These are phyloP conservation scores for Cymodocea nodosa DNA, from an alignment of 116 monocot species.

Conservation along the genomic window DNA sequence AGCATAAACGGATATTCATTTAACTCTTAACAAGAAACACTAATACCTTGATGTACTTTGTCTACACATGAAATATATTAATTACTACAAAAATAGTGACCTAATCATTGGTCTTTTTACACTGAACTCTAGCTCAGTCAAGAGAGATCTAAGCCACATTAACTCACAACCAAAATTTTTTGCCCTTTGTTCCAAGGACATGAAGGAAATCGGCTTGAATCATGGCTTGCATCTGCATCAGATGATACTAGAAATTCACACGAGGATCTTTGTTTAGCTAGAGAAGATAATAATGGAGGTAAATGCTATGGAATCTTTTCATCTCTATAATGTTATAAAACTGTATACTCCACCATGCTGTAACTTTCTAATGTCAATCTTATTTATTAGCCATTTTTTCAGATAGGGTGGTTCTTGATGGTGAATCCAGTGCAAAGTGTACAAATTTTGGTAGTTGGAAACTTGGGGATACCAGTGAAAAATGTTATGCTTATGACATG, in stretches of 20 bases:
- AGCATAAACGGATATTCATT: no score
- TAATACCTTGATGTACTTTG: no score
- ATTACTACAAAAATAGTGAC: no score
- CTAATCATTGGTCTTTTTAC: no score
- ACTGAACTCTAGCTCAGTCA: not conserved
- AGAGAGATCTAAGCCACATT: not conserved
- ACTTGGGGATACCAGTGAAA: not conserved
- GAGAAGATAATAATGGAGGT: slow-evolving; percentile 19
- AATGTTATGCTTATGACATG: not conserved
- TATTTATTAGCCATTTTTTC: not conserved
- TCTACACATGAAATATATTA: no score
- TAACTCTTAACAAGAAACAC: no score
- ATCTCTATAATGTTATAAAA: not conserved
- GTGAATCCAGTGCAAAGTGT: not conserved
- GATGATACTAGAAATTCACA: slow-evolving; percentile 8
- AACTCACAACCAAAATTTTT: not conserved
- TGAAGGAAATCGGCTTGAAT: slow-evolving; percentile 33
- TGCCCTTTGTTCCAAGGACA: slow-evolving; percentile 19
- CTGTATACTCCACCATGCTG: no score
- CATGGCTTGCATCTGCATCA: slow-evolving; percentile 44
- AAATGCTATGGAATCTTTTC: slow-evolving; percentile 1
- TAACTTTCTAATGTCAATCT: not conserved
- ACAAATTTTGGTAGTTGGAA: not conserved
- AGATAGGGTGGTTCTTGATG: not conserved
- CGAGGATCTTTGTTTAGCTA: not conserved